phyloP scores from a whole-genome alignment of 1,139 yeast genomes.

The Tardiomyces digboiensis region DNA sequence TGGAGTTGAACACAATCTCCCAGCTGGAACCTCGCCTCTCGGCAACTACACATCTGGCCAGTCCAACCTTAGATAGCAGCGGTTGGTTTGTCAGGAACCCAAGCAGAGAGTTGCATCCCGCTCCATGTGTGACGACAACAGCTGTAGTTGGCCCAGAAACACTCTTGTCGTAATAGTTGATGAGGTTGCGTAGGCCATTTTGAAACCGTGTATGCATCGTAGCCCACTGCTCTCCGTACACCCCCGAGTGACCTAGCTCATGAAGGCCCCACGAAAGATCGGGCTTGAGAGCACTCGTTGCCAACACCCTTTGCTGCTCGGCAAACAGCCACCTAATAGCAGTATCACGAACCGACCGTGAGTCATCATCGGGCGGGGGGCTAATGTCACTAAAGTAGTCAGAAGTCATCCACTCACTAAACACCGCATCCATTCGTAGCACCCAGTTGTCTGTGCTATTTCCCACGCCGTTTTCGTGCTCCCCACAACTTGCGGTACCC shows the following conservation, averaged over 20 bases:
- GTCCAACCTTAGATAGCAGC: conserved; percentile 21
- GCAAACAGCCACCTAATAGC: conserved; percentile 17
- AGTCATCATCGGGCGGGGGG: conserved; percentile 30
- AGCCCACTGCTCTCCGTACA: conserved; percentile 30
- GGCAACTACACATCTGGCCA: conserved; percentile 3
- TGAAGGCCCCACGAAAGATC: conserved; percentile 21
- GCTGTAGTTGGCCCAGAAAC: conserved; percentile 15
- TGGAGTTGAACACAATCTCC: not conserved
- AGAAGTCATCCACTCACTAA: conserved; percentile 33
- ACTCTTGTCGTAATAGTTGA: conserved; percentile 13
- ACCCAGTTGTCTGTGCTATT: conserved; percentile 1
- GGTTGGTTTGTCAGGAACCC: conserved; percentile 25
- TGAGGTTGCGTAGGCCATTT: conserved; percentile 19
- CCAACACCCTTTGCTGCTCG: conserved; percentile 1
- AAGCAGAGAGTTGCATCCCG: conserved; percentile 30
- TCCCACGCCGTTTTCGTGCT: conserved; percentile 3
- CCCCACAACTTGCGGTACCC: not conserved
- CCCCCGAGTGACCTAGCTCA: conserved; percentile 26
- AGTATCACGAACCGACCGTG: conserved; percentile 17
- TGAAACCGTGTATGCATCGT: conserved; percentile 27
- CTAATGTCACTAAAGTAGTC: conserved; percentile 26
- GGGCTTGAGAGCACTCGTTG: conserved; percentile 4
- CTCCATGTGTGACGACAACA: conserved; percentile 31
- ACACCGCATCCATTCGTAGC: conserved; percentile 23
- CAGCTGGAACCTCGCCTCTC: not conserved